phyloP scores from a whole-genome alignment of 768 basidiomycete species.

The Amanita jacksonii region DNA sequence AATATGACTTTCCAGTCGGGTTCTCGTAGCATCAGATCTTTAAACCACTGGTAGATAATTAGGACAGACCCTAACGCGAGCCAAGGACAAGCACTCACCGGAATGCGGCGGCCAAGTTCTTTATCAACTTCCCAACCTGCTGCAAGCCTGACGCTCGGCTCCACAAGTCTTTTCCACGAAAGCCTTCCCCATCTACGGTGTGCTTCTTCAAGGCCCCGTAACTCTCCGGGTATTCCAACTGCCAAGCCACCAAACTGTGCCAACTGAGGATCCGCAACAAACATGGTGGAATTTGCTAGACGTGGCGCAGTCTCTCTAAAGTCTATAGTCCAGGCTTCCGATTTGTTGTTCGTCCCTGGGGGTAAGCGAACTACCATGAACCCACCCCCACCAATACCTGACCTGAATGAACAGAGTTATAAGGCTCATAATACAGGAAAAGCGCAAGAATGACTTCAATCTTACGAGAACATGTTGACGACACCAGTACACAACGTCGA shows the following conservation, averaged over 20 bases:
- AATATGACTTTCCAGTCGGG: slow-evolving; percentile 81
- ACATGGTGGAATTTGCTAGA: slow-evolving; percentile 72
- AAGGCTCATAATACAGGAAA: slow-evolving; percentile 5
- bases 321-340: slow-evolving; percentile 68
- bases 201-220: slow-evolving; percentile 79
- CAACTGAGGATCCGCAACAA: slow-evolving; percentile 36
- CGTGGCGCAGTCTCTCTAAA: slow-evolving; percentile 85
- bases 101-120: slow-evolving; percentile 68
- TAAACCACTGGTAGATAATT: slow-evolving; percentile 26
- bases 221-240: slow-evolving; percentile 87
- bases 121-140: slow-evolving; percentile 68
- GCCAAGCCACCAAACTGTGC: slow-evolving; percentile 72
- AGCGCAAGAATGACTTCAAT: slow-evolving; percentile 12
- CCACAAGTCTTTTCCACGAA: slow-evolving; percentile 69
- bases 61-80: neutral
- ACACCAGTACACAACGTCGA: slow-evolving; percentile 73
- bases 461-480: slow-evolving; percentile 86
- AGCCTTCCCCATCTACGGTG: slow-evolving; percentile 76
- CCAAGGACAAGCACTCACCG: slow-evolving; percentile 27
- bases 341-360: slow-evolving; percentile 32
- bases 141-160: slow-evolving; percentile 69
- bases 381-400: slow-evolving; percentile 83
- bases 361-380: slow-evolving; percentile 81
- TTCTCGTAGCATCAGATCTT: slow-evolving; percentile 49
- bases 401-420: slow-evolving; percentile 41